Evolutionary conservation across 345 rosid genomes (phyloP).

Genomic region (Melaleuca alternifolia): DNA sequence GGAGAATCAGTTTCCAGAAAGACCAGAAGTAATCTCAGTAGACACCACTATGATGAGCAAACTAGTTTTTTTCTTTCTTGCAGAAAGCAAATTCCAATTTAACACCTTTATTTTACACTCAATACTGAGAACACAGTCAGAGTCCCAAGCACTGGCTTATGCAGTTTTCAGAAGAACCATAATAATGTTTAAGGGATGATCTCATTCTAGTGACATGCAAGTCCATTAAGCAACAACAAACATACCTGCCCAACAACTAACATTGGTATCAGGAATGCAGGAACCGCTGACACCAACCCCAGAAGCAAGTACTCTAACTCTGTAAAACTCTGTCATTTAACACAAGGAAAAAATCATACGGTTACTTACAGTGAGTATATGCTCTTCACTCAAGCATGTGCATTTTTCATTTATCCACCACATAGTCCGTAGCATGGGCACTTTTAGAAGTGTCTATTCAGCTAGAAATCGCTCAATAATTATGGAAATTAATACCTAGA

Average conservation of each 20-base stretch:
- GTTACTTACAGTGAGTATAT: background rate
- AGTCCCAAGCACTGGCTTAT: background rate
- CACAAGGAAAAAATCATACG: background rate
- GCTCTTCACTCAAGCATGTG: background rate
- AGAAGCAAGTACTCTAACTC: constrained; percentile 87
- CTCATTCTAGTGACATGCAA: background rate
- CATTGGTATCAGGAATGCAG: constrained; percentile 64
- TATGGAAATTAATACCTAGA: background rate
- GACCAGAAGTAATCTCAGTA: background rate
- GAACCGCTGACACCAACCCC: constrained; percentile 72
- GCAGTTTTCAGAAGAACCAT: background rate
- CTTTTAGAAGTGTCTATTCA: background rate
- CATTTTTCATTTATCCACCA: background rate
- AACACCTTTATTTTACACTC: background rate
- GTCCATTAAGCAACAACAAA: background rate
- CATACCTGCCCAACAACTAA: constrained; percentile 65
- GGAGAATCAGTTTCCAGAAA: background rate
- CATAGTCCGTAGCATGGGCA: background rate
- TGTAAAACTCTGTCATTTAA: constrained; percentile 57
- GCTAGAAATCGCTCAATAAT: background rate
- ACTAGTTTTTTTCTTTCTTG: background rate
- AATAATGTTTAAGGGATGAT: background rate
- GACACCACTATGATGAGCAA: background rate
- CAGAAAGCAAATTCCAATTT: background rate
- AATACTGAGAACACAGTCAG: background rate